Conservation (phyloP, 305 asterid species). For the Rubia peregrina region DNA sequence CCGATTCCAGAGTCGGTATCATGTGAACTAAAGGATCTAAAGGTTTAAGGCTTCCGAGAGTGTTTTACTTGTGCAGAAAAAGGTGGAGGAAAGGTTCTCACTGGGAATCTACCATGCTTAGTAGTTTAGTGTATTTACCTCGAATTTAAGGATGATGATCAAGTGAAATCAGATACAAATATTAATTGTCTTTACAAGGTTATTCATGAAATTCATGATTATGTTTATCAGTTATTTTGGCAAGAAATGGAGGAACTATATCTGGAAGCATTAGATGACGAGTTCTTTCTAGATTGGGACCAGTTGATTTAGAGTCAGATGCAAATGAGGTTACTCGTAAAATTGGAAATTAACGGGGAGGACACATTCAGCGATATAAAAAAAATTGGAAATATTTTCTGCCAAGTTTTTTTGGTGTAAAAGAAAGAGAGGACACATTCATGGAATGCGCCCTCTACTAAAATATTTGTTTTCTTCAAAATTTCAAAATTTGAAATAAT, state of each 20-base stretch:
- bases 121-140: neutral
- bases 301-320: too few species aligned
- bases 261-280: neutral
- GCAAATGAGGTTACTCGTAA: too few species aligned
- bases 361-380: too few species aligned
- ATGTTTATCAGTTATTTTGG: neutral
- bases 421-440: too few species aligned
- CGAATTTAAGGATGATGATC: neutral
- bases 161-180: neutral
- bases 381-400: too few species aligned
- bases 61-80: neutral
- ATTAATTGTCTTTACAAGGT: neutral
- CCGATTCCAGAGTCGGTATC: neutral
- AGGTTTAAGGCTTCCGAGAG: neutral
- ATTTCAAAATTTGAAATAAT: too few species aligned
- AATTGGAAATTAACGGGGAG: too few species aligned
- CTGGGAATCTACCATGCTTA: conserved; percentile 3
- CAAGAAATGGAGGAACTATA: neutral
- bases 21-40: neutral
- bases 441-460: too few species aligned
- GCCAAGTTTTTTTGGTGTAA: too few species aligned
- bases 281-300: too few species aligned
- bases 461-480: too few species aligned
- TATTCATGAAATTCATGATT: neutral
- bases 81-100: neutral